Conservation (phyloP, 805 yeast species). For the Saccharomycopsis synnaedendra region DNA sequence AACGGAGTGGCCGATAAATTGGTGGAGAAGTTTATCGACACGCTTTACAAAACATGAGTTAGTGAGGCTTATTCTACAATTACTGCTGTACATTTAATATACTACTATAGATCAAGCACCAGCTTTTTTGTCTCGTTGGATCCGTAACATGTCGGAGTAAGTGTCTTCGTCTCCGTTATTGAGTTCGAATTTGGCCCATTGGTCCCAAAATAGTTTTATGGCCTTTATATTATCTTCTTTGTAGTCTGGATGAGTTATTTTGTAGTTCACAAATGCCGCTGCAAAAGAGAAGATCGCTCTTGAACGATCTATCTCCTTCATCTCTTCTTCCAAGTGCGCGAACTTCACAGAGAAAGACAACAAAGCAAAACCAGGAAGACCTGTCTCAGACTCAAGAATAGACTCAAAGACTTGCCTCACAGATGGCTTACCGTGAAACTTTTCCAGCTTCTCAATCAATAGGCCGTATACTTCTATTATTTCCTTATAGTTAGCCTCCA, state of each 20-base stretch:
- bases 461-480: conserved; percentile 5
- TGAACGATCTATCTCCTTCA: conserved; percentile 46
- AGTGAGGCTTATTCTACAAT: background rate
- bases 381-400: conserved; percentile 18
- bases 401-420: conserved; percentile 6
- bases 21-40: conserved; percentile 72
- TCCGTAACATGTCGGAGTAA: conserved; percentile 60
- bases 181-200: conserved; percentile 70
- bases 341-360: conserved; percentile 39
- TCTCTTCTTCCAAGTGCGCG: conserved; percentile 41
- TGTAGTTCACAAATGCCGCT: conserved; percentile 22
- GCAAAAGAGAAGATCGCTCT: conserved; percentile 52
- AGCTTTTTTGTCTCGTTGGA: background rate
- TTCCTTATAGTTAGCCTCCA: conserved; percentile 4
- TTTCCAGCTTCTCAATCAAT: background rate
- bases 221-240: conserved; percentile 12
- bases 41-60: conserved; percentile 43
- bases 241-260: conserved; percentile 22
- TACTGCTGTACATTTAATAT: background rate
- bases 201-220: conserved; percentile 38
- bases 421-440: conserved; percentile 1
- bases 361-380: conserved; percentile 31
- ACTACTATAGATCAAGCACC: background rate
- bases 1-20: conserved; percentile 73
- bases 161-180: conserved; percentile 58